Evolutionary conservation across 2,329 filamentous ascomycete genomes (phyloP), one percentile per base, ranked within the genome.

Genomic region (Colletotrichum aenigma): DNA sequence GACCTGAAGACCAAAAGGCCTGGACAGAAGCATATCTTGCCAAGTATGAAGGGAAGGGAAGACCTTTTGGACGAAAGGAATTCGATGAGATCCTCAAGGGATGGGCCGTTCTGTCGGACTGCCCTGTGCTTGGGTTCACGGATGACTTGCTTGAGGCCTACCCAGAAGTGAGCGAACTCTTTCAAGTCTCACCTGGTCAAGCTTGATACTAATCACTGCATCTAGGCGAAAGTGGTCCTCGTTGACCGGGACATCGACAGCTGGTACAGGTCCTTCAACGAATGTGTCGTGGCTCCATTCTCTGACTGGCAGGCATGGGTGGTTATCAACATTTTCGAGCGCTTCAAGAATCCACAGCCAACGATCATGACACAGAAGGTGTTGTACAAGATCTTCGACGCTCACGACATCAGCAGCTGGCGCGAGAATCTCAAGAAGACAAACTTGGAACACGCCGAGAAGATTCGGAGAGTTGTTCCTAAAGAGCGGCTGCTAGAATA

Each of bases 131-230:
- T 18, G 77, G 83, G 30, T 81, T 87, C 21, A 81, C 64, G n/a
- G 80, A 82, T 28, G 85, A 87, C 58, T 77, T 88, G 34, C 75
- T 88, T 64, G 81, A 83, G 26, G 74, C 87, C 15, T 87, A 87
- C 70, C 86, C 86, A 0, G 81, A 87, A 16, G 86, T 67, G 52
- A 66, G 64, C 24, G 18, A n/a, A 3, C 21, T 16, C 12, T 4
- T 24, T 3, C 2, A 48, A 12, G 18, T 48, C 9, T 48, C n/a
- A 3, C 43, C 4, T 6, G 6, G 7, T 30, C 0, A 21, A 8
- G 16, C 8, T 3, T 60, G 5, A 32, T 3, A 6, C 58, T 32
- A 21, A 61, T 30, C 4, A 21, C 26, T 6, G 56, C 16, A 1
- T 32, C 4, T 4, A 24, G 36, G 86, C 86, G 18, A 84, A 83